Evolutionary conservation across 148 eudicot species (phyloP).

Genomic region (Beta vulgaris): DNA sequence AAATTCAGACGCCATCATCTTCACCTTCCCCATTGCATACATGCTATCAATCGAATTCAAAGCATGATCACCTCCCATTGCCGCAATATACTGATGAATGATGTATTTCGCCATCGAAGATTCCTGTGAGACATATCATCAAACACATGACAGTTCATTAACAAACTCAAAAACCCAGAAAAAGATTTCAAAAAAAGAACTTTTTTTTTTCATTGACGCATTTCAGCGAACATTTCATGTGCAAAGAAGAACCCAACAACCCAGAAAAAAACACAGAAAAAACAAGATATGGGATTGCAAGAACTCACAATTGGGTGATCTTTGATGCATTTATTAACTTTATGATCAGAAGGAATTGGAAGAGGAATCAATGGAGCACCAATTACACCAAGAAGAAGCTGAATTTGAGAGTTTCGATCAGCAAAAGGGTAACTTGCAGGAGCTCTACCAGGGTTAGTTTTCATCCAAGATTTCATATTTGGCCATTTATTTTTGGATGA

Average conservation of each 20-base stretch:
- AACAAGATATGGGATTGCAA: neutral
- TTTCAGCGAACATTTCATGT: conserved; percentile 7
- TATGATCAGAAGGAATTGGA: conserved; percentile 40
- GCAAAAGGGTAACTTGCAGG: conserved; percentile 33
- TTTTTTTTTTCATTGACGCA: neutral
- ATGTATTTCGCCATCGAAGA: conserved; percentile 91
- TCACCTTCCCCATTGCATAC: conserved; percentile 93
- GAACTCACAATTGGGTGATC: conserved; percentile 77
- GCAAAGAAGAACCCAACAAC: neutral
- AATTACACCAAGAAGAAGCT: conserved; percentile 74
- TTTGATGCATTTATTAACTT: conserved; percentile 40
- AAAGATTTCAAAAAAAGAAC: neutral
- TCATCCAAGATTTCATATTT: conserved; percentile 72
- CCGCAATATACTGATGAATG: conserved; percentile 89
- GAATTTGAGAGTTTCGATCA: conserved; percentile 52
- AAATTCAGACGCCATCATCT: conserved; percentile 74
- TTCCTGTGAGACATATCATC: conserved; percentile 48
- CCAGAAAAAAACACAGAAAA: neutral
- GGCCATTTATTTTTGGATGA: conserved; percentile 55
- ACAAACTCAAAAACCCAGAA: neutral
- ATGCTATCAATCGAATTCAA: conserved; percentile 71
- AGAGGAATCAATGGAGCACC: conserved; percentile 91
- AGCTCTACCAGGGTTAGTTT: conserved; percentile 30
- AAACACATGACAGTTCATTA: conserved; percentile 3
- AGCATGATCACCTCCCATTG: conserved; percentile 80